Base-by-base conservation (phyloP, 371 early-diverging fungal species). In the Rhizopus delemar region DNA sequence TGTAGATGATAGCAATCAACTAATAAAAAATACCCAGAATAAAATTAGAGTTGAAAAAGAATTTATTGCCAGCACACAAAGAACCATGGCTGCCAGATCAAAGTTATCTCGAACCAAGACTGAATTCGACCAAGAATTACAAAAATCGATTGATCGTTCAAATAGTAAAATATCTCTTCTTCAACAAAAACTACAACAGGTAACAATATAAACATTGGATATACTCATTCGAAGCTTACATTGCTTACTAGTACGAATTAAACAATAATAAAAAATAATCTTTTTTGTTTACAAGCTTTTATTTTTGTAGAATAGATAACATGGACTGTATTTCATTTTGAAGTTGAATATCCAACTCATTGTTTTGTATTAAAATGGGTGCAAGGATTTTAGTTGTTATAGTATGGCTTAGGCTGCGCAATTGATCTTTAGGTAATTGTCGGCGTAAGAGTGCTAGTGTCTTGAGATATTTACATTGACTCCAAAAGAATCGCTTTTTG, bases 391-490 rank as follows among this genome's bases (percentile, higher is more conserved):
- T 61, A 46, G 72, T 61, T 41, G 68, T 48, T 0, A 75, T 39
- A 5, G 54, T 53, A 16, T 53, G 50, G 0, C 65, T 71, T 9
- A 75, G 60, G 1, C 59, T 48, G 15, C 56, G 53, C 11, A 76
- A 39, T 0, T 58, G 54, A 6, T 52, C 59, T 31, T 62, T 61
- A 9, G 77, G 71, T 31, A 76, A 34, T 53, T 61, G 57, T 33
- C 77, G 55, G 15, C 69, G 59, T 71, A 71, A 76, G 6, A 59
- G 31, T 1, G 46, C 45, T 3, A 76, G 41, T 12, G 66, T 67
- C 36, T 76, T 76, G 31, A 76, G 51, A 43, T 73, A 71, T 65
- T 77, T 77, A 64, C 70, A 74, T 52, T 70, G 68, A 28, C 74
- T 53, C 70, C 66, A 69, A 32, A 75, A 61, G 46, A 78, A 69